Evolutionary conservation across 2,329 filamentous ascomycete species (phyloP), one percentile per base, ranked within the genome.

Genomic region (Botryotinia calthae): DNA sequence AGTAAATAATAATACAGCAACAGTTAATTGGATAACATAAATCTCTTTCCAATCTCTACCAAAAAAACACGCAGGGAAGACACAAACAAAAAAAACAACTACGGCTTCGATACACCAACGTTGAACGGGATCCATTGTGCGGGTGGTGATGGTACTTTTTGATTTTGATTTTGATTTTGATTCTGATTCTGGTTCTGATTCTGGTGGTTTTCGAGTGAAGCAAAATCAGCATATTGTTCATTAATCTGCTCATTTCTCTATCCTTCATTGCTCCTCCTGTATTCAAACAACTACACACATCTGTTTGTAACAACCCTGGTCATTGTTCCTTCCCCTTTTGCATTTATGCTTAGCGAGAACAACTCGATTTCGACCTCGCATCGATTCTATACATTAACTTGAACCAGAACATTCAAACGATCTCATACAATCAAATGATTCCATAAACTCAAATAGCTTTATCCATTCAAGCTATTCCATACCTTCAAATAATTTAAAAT

Each of bases 111-210:
- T 1, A 10, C 40, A 40, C 10, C 40, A 12, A 40, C 40, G 12
- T 40, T 40, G 1, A 40, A 6, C n/a, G 25, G 25, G 4, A 25
- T 12, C 51, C 51, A 54, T n/a, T 54, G n/a, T 28, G 16, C 25
- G 25, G 51, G 4, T 20, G 54, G 4, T 31, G 28, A 10, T 58
- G 31, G 1, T 34, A 18, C 1, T 58, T 59, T 18, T 22, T 59
- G 56, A 0, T 22, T 3, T 5, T 25, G 48, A 1, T 51, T 25
- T 0, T 54, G 25, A 0, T 54, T 4, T 0, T 54, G 1, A 12
- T 54, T 25, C 2, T 56, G 16, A 2, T 31, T 8, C 25, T 56
- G n/a, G 12, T 56, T 34, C 31, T 34, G n/a, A n/a, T 56, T 25
- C n/a, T 56, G n/a, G 14, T 58, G 3, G 2, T 58, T n/a, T 4